Conservation (phyloP, 1,284 basidiomycete species). For the Cryptococcus maquisensis region DNA sequence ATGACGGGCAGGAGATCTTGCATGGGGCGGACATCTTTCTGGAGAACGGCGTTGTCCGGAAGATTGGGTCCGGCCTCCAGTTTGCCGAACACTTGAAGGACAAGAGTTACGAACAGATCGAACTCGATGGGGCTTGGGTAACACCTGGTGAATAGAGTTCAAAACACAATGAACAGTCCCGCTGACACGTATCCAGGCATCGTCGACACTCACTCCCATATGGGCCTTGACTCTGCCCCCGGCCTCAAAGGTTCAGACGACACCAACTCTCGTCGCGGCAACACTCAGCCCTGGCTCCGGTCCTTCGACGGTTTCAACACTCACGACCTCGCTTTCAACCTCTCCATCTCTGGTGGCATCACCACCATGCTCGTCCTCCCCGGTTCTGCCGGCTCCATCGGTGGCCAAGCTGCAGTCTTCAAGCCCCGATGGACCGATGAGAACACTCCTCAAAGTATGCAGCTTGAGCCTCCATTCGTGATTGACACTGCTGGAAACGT, state of each 20-base stretch:
- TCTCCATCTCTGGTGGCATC: slow-evolving; percentile 52
- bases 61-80: slow-evolving; percentile 40
- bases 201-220: slow-evolving; percentile 75
- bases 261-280: slow-evolving; percentile 46
- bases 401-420: slow-evolving; percentile 53
- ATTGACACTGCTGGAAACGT: slow-evolving; percentile 33
- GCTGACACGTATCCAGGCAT: slow-evolving; percentile 37
- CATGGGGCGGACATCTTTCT: slow-evolving; percentile 51
- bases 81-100: slow-evolving; percentile 8
- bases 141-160: slow-evolving; percentile 44
- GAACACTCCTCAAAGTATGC: slow-evolving; percentile 48
- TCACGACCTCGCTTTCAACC: slow-evolving; percentile 51
- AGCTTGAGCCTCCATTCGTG: slow-evolving; percentile 48
- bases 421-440: slow-evolving; percentile 51
- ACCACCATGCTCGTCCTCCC: slow-evolving; percentile 54
- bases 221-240: slow-evolving; percentile 66
- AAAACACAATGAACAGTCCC: neutral
- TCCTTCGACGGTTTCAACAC: slow-evolving; percentile 55
- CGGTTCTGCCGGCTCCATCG: slow-evolving; percentile 43
- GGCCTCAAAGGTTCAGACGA: slow-evolving; percentile 52
- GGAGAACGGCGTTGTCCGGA: slow-evolving; percentile 51
- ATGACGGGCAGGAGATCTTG: slow-evolving; percentile 59
- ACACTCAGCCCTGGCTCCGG: slow-evolving; percentile 52
- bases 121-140: slow-evolving; percentile 51
- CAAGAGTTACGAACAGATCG: slow-evolving; percentile 32